phyloP scores from a whole-genome alignment of 2,329 filamentous ascomycete genomes.

The Fusarium torulosum region DNA sequence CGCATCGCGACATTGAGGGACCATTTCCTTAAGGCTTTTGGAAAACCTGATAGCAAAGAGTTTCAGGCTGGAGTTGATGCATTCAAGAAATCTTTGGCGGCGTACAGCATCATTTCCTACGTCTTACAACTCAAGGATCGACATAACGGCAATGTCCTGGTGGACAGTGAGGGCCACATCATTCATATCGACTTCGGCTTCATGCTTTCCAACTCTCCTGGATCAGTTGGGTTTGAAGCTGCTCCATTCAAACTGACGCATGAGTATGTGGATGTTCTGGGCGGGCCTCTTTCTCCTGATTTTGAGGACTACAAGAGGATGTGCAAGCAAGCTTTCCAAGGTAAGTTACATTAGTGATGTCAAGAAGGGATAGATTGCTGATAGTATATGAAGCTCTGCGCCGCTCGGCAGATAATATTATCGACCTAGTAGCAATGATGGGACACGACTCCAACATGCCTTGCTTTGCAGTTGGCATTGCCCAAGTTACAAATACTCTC shows the following conservation, averaged over 20 bases:
- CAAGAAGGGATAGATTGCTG: slow-evolving; percentile 4
- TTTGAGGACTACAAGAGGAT: slow-evolving; percentile 82
- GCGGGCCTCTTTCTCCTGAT: slow-evolving; percentile 76
- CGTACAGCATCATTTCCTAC: slow-evolving; percentile 88
- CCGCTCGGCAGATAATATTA: slow-evolving; percentile 82
- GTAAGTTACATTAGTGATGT: slow-evolving; percentile 56
- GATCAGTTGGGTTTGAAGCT: slow-evolving; percentile 86
- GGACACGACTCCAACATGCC: slow-evolving; percentile 86
- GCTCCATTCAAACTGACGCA: slow-evolving; percentile 89
- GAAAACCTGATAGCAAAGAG: slow-evolving; percentile 74
- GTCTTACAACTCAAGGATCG: slow-evolving; percentile 86
- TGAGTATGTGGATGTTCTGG: slow-evolving; percentile 87
- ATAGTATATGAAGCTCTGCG: slow-evolving; percentile 68
- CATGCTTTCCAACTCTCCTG: slow-evolving; percentile 88
- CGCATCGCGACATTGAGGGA: slow-evolving; percentile 85
- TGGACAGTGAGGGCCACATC: slow-evolving; percentile 87
- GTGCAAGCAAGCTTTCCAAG: slow-evolving; percentile 87
- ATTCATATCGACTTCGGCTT: slow-evolving; percentile 93
- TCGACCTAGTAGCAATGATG: slow-evolving; percentile 88
- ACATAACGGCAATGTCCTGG: slow-evolving; percentile 87
- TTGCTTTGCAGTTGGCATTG: slow-evolving; percentile 81
- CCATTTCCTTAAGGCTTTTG: slow-evolving; percentile 85
- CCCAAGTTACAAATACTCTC: slow-evolving; percentile 76
- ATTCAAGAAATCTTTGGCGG: slow-evolving; percentile 84
- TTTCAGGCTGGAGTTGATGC: slow-evolving; percentile 80